Conservation (phyloP, 164 flowering plant genomes). For the Piper longum region DNA sequence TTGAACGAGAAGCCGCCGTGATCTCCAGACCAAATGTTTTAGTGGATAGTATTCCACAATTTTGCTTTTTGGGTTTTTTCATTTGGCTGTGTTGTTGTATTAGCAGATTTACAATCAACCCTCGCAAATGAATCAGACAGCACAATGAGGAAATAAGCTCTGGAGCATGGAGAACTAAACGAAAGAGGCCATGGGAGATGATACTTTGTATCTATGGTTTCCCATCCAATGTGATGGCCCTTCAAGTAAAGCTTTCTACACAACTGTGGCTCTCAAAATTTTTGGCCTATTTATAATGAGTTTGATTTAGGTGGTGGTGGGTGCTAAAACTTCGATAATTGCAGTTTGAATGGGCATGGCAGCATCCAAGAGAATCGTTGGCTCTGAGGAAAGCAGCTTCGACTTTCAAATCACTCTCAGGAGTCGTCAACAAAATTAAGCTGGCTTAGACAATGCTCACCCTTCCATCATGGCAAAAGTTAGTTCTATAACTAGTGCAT, state of each 20-base stretch:
- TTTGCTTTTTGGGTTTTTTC: too few species aligned
- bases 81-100: background rate
- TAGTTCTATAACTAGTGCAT: background rate
- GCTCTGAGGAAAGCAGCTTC: conserved; percentile 75
- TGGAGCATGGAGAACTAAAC: conserved; percentile 74
- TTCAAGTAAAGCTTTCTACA: conserved; percentile 37
- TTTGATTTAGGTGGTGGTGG: too few species aligned
- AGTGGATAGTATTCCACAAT: too few species aligned
- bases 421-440: conserved; percentile 65
- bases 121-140: conserved; percentile 66
- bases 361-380: conserved; percentile 71
- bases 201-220: conserved; percentile 74
- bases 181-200: conserved; percentile 90
- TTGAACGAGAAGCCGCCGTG: too few species aligned
- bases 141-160: conserved; percentile 66
- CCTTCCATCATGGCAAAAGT: conserved; percentile 76
- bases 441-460: conserved; percentile 79
- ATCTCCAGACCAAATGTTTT: too few species aligned
- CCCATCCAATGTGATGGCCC: conserved; percentile 70
- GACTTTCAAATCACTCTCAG: conserved; percentile 52
- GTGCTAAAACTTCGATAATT: conserved; percentile 1
- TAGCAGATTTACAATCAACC: conserved; percentile 67
- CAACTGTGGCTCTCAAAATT: background rate
- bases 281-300: too few species aligned
- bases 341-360: conserved; percentile 99